A percentile compares a stretch with the other conserved stretches of the same genome.
Conservation (phyloP, 257 asterid species). For the Fraxinus quadrangulata region DNA sequence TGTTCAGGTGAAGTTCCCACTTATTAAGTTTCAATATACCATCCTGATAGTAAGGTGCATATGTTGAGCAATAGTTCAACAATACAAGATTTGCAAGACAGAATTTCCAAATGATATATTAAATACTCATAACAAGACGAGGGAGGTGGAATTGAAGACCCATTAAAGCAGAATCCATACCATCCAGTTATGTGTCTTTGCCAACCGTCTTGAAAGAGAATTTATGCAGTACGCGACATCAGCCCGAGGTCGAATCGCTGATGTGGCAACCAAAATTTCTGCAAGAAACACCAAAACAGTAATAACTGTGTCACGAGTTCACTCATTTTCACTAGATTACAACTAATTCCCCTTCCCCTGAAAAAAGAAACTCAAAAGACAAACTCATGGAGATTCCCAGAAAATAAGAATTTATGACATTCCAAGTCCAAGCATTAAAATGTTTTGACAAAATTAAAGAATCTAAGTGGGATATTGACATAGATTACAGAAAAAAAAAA, state of each 20-base stretch:
- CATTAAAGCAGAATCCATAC: slow-evolving; percentile 44
- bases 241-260: slow-evolving; percentile 78
- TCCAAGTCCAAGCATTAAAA: slow-evolving; percentile 12
- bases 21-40: neutral
- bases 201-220: slow-evolving; percentile 83
- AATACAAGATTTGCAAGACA: neutral
- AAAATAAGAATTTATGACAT: neutral
- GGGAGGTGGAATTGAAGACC: neutral
- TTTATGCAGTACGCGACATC: slow-evolving; percentile 94
- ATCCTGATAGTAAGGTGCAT: neutral
- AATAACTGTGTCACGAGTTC: slow-evolving; percentile 31
- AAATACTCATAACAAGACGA: neutral
- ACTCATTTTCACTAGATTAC: slow-evolving; percentile 32
- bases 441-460: slow-evolving; percentile 17
- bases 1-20: neutral
- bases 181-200: slow-evolving; percentile 95
- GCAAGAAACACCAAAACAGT: slow-evolving; percentile 53
- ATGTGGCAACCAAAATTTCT: slow-evolving; percentile 83
- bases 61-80: neutral
- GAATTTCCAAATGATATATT: neutral
- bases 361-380: slow-evolving; percentile 3
- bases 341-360: slow-evolving; percentile 18
- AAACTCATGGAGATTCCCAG: neutral
- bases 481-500: no score
- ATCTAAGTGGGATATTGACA: neutral